A percentile compares a stretch with the other conserved stretches of the same genome.
Conservation (phyloP, 305 asterid species). For the Caryopteris hybrid region DNA sequence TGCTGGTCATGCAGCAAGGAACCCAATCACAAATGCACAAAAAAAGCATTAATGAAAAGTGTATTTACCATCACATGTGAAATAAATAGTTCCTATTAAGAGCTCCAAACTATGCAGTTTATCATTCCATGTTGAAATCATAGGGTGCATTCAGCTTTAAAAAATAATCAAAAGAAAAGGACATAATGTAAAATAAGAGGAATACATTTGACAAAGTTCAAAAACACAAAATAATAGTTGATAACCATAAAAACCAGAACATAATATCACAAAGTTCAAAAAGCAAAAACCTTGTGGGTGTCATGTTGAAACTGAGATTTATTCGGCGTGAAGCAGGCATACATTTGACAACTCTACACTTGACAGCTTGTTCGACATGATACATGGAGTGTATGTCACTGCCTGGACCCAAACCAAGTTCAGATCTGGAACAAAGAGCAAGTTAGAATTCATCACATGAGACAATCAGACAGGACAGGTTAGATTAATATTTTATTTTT, state of each 20-base stretch:
- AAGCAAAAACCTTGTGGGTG: slow-evolving; percentile 60
- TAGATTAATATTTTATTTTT: not conserved
- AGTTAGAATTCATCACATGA: slow-evolving; percentile 6
- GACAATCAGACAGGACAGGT: not conserved
- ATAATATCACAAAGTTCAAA: slow-evolving; percentile 4
- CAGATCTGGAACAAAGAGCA: slow-evolving; percentile 61
- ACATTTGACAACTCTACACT: slow-evolving; percentile 81
- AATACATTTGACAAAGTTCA: not conserved
- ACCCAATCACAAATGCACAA: not conserved
- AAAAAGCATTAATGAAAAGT: not conserved
- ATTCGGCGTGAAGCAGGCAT: slow-evolving; percentile 64
- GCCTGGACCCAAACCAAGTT: slow-evolving; percentile 85
- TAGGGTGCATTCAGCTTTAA: not conserved
- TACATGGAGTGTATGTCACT: slow-evolving; percentile 68
- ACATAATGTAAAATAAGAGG: not conserved
- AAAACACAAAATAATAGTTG: not conserved
- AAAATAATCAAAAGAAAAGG: not conserved
- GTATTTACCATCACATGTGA: not conserved
- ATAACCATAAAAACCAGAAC: not conserved
- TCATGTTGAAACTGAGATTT: slow-evolving; percentile 74
- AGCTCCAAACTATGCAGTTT: not conserved
- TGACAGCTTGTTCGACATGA: slow-evolving; percentile 96
- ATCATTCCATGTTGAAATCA: not conserved
- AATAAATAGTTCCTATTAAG: not conserved
- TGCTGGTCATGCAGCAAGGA: not conserved